Conservation (phyloP, 1,284 basidiomycete genomes). For the Trichosporon inkin region DNA sequence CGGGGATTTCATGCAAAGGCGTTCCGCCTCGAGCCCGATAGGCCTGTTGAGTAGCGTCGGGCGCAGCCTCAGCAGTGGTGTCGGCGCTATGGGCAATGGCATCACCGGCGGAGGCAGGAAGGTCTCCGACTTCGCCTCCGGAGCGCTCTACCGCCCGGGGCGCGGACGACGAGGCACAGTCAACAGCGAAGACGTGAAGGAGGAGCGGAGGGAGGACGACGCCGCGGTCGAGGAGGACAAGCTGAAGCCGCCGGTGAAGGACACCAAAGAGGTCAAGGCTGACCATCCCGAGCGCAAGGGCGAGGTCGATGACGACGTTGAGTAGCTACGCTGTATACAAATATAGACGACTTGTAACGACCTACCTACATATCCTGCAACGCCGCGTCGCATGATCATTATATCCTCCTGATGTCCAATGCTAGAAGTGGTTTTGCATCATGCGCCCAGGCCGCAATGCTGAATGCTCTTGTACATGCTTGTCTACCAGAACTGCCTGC, state of each 20-base stretch:
- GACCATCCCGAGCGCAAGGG: constrained; percentile 22
- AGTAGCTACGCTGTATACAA: background rate
- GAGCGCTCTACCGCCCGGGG: constrained; percentile 20
- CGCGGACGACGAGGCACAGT: background rate
- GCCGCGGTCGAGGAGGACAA: constrained; percentile 20
- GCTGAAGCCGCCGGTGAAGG: constrained; percentile 15
- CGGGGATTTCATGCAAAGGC: background rate
- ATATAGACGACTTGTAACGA: background rate
- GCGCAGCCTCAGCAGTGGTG: constrained; percentile 31
- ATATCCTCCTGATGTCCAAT: background rate
- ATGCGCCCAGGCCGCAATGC: constrained; percentile 8
- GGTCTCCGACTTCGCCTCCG: constrained; percentile 17
- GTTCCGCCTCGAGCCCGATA: background rate
- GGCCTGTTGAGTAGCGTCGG: constrained; percentile 27
- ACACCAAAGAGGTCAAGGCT: constrained; percentile 1
- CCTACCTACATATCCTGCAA: background rate
- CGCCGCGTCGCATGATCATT: too few relatives aligned
- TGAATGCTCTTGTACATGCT: background rate
- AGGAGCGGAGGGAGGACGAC: constrained; percentile 12
- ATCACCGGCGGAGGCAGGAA: constrained; percentile 36
- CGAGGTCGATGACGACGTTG: constrained; percentile 16
- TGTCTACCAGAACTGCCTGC: constrained; percentile 45
- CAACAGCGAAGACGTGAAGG: background rate
- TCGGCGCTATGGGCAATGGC: constrained; percentile 32
- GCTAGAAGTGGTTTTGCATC: background rate